These are phyloP conservation scores for Hippophae gyantsensis DNA, from an alignment of 306 rosid species.

Conservation along the genomic window DNA sequence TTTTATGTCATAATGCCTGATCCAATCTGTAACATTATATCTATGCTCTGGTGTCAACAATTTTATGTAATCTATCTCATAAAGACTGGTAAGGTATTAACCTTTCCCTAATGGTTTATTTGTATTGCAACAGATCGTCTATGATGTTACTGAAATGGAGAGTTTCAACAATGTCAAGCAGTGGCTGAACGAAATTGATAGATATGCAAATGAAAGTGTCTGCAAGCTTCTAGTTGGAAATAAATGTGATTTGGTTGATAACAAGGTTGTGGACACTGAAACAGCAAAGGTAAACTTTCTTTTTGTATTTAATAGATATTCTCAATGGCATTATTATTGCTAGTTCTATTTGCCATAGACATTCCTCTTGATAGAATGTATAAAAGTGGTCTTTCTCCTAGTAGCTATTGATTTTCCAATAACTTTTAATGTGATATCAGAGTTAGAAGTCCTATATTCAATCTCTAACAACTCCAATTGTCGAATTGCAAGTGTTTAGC, in stretches of 20 bases:
- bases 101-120: not conserved
- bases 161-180: slow-evolving; percentile 97
- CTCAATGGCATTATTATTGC: not conserved
- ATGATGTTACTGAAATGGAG: slow-evolving; percentile 92
- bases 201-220: slow-evolving; percentile 83
- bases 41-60: too few species aligned
- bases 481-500: too few species aligned
- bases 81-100: too few species aligned
- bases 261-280: slow-evolving; percentile 82
- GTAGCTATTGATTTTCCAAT: too few species aligned
- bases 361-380: too few species aligned
- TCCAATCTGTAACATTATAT: too few species aligned
- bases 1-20: too few species aligned
- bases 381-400: too few species aligned
- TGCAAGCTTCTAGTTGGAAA: slow-evolving; percentile 97
- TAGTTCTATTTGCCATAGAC: not conserved
- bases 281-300: slow-evolving; percentile 55
- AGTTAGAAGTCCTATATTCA: too few species aligned
- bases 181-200: slow-evolving; percentile 90
- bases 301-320: not conserved
- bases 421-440: too few species aligned
- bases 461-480: too few species aligned
- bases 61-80: too few species aligned
- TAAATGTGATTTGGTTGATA: slow-evolving; percentile 75
- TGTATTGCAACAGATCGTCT: slow-evolving; percentile 69